phyloP scores from a whole-genome alignment of 345 rosid genomes.

The Eucalyptus curtisii region DNA sequence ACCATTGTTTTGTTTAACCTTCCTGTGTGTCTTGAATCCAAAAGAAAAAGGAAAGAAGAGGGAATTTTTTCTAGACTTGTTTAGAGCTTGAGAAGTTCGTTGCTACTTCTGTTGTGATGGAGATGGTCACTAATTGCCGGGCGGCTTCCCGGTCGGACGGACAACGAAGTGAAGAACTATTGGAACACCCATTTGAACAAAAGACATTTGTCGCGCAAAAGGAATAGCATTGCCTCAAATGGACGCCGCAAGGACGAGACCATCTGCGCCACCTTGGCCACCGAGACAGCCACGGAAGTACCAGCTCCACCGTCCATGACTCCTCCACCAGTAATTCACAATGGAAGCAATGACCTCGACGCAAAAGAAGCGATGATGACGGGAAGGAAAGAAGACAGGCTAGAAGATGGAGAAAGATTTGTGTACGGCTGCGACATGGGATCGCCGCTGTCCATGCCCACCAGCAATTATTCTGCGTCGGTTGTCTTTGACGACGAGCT shows the following conservation, averaged over 20 bases:
- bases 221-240: constrained; percentile 4
- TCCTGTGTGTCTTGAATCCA: no score
- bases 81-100: neutral
- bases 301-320: neutral
- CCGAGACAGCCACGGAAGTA: neutral
- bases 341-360: neutral
- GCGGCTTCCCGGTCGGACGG: constrained; percentile 83
- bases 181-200: constrained; percentile 92
- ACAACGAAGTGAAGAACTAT: constrained; percentile 84
- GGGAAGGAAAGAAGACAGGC: neutral
- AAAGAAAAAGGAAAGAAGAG: neutral
- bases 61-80: neutral
- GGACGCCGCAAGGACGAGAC: neutral
- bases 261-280: neutral
- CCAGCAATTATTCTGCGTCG: neutral
- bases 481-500: constrained; percentile 29
- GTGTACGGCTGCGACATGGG: neutral
- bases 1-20: neutral
- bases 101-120: neutral
- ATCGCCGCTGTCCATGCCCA: neutral
- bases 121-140: constrained; percentile 88
- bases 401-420: neutral
- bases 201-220: constrained; percentile 14
- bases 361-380: neutral
- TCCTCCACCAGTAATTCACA: neutral